Conservation (phyloP, 1,284 basidiomycete species). For the Fistulina hepatica region DNA sequence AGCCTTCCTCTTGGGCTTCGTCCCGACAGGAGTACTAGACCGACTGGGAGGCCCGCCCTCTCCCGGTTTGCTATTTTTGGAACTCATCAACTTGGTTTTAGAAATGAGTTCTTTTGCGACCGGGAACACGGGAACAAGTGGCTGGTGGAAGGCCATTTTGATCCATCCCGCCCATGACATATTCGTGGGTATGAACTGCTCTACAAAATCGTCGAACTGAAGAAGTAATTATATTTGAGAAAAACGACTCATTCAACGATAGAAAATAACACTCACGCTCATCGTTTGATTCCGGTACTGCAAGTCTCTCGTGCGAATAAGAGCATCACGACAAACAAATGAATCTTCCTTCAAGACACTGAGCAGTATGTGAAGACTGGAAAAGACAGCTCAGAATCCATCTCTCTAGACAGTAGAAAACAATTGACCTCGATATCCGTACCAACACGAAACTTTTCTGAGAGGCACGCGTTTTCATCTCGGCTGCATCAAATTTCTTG, state of each 20-base stretch:
- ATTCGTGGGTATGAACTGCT: constrained; percentile 69
- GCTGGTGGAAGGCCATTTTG: constrained; percentile 71
- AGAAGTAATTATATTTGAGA: constrained; percentile 6
- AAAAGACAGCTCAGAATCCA: constrained; percentile 6
- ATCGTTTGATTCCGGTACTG: constrained; percentile 84
- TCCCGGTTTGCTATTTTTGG: constrained; percentile 26
- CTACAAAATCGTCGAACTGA: constrained; percentile 74
- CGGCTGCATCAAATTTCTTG: constrained; percentile 42
- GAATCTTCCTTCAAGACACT: constrained; percentile 64
- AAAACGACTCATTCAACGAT: constrained; percentile 5
- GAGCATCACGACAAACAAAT: constrained; percentile 63
- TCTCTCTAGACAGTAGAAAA: constrained; percentile 1
- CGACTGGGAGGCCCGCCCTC: not conserved
- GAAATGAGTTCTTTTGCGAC: constrained; percentile 64
- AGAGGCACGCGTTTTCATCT: constrained; percentile 67
- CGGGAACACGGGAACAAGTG: constrained; percentile 59
- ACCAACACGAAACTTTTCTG: constrained; percentile 82
- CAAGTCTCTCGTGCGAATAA: constrained; percentile 61
- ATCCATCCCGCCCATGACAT: constrained; percentile 73
- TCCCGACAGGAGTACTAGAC: constrained; percentile 5
- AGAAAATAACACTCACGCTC: constrained; percentile 44
- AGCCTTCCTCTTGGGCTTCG: constrained; percentile 17
- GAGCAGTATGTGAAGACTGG: constrained; percentile 52
- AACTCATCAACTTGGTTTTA: constrained; percentile 60
- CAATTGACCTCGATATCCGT: constrained; percentile 58